phyloP scores from a whole-genome alignment of 139 green algal genomes.

The Chlorella sp. region DNA sequence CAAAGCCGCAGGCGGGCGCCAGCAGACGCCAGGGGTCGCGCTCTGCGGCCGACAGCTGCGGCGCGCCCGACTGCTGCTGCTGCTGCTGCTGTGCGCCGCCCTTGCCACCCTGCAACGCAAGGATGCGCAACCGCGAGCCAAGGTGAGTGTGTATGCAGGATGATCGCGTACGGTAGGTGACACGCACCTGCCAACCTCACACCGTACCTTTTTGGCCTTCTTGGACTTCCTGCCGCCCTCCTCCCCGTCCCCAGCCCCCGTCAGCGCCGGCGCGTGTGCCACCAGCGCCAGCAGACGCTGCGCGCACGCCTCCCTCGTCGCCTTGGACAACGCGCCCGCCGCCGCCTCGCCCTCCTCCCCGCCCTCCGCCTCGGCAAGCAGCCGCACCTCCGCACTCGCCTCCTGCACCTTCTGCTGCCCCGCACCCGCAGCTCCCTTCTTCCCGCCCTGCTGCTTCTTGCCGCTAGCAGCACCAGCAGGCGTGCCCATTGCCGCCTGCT shows the following conservation, averaged over 20 bases:
- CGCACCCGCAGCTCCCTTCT: background rate
- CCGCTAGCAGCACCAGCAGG: conserved; percentile 9
- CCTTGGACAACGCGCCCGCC: too few species aligned
- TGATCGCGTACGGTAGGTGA: too few species aligned
- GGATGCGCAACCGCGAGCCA: too few species aligned
- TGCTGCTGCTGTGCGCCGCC: too few species aligned
- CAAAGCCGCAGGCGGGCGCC: background rate
- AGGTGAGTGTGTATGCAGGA: too few species aligned
- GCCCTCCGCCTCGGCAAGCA: background rate
- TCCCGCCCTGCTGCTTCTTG: conserved; percentile 18
- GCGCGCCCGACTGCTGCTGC: conserved; percentile 3
- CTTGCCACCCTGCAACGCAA: too few species aligned
- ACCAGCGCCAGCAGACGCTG: conserved; percentile 6
- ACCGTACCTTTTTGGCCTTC: too few species aligned
- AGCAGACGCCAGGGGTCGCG: conserved; percentile 2
- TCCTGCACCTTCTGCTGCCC: background rate
- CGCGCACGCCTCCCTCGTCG: background rate
- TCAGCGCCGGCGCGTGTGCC: background rate
- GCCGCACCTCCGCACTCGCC: background rate
- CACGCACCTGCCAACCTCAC: too few species aligned
- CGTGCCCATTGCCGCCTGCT: background rate
- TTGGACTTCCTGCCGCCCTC: too few species aligned
- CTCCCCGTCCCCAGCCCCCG: too few species aligned
- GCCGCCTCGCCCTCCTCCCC: background rate
- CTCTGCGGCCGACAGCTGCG: background rate